Conservation (phyloP, 805 yeast species). For the Lipomyces mesembrius region DNA sequence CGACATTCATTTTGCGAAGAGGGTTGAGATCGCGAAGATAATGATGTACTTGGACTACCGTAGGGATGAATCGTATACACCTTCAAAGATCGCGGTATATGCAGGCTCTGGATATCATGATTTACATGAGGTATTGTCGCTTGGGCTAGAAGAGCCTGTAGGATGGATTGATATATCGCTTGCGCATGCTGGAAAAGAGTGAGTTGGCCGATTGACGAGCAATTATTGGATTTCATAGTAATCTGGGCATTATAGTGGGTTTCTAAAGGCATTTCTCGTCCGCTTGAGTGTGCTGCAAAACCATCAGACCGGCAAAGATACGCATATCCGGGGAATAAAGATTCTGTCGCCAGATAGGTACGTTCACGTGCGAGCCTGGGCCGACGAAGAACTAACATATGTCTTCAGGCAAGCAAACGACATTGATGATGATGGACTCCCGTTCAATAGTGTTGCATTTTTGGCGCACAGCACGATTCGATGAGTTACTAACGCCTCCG, state of each 20-base stretch:
- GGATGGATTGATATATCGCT: constrained; percentile 80
- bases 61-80: constrained; percentile 92
- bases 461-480: constrained; percentile 42
- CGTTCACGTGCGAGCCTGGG: constrained; percentile 38
- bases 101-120: constrained; percentile 86
- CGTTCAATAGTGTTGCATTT: constrained; percentile 42
- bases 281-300: constrained; percentile 69
- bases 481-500: constrained; percentile 3
- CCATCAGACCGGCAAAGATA: constrained; percentile 95
- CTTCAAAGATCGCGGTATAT: constrained; percentile 63
- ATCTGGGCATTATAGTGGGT: constrained; percentile 44
- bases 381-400: background rate
- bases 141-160: constrained; percentile 64
- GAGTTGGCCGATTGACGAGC: constrained; percentile 14
- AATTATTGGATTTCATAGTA: background rate
- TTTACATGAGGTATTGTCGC: constrained; percentile 64
- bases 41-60: constrained; percentile 71
- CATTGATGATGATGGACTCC: constrained; percentile 39
- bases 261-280: constrained; percentile 68
- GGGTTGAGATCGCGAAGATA: constrained; percentile 68
- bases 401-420: background rate
- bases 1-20: constrained; percentile 77
- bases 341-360: constrained; percentile 54
- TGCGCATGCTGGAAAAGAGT: constrained; percentile 57
- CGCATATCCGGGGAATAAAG: constrained; percentile 80